Evolutionary conservation across 2,329 filamentous ascomycete species (phyloP), one percentile per base, ranked within the genome.

Genomic region (Aspergillus calidoustus): DNA sequence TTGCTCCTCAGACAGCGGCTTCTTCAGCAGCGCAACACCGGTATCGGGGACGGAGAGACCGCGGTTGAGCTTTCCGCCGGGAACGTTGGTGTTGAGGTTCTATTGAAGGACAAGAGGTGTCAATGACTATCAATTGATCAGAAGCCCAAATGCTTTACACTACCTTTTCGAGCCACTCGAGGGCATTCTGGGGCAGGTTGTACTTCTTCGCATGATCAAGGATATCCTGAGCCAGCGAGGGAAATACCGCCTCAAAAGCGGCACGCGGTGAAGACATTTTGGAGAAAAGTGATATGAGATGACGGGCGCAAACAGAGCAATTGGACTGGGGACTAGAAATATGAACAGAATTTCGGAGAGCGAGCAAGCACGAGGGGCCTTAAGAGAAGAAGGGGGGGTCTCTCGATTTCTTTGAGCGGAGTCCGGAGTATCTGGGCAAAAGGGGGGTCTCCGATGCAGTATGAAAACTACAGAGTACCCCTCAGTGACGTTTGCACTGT

Each of bases 11-110:
- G 83, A 86, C 67, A 98, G 87, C 59, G 90, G 82, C 69, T 85
- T 82, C 72, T 87, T 84, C 74, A 93, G 86, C 66, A 98, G 88
- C 72, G 95, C 83, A 67, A 92, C 90, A 67, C 89, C 89, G 51
- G 93, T 95, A 81, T 99, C 95, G 69, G 95, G 90, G 63, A 98
- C 94, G 52, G 93, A 98, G 87, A 99, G 96, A 81, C 95, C 95
- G 74, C 95, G 92, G 83, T 99, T 99, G 84, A 93, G 97, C 85
- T 99, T 99, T 76, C 95, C 95, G 70, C 95, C 95, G 57, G 95
- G 83, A 7, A 92, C 88, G 82, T 99, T 99, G 81, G 87, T 85
- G 75, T 93, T 86, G 72, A 98, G 86, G 64, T 11, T 31, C 17
- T 59, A 48, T 43, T 15, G 34, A 3, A 31, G 25, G 25, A 7